Base-by-base conservation (phyloP, 2,329 filamentous ascomycete genomes). In the Pyricularia pennisetigena region DNA sequence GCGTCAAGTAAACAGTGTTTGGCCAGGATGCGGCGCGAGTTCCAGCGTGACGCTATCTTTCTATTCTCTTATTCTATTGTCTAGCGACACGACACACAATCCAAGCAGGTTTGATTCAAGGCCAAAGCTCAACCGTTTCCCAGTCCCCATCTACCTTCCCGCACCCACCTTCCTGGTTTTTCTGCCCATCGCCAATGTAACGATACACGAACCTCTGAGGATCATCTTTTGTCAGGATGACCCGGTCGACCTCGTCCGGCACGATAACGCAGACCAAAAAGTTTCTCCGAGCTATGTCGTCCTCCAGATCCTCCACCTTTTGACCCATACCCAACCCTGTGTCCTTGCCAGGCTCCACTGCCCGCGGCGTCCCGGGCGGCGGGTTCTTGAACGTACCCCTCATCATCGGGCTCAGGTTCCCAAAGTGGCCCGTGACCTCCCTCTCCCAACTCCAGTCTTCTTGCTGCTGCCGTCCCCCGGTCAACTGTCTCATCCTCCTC, bases 341-440 rank as follows among this genome's bases (percentile, higher is more conserved):
- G 14, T 80, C 72, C 76, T 82, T 74, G 69, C 76, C 76, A 71
- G 83, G 77, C 72, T 83, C 73, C 74, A 86, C 71, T 71, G 84
- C 78, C 73, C 90, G 75, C 65, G 88, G 83, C 70, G 82, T 81
- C 0, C 91, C 91, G 0, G 91, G 90, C 6, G 85, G 82, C 75
- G 95, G 85, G 75, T 90, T 88, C 78, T 87, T 89, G 77, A 93
- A 94, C 9, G 86, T 85, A 10, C 90, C 90, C 76, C 94, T 85
- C 88, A 97, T 93, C 0, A 82, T 81, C 7, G 94, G 94, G 72
- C 86, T 90, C 73, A 95, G 79, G 77, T 97, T 97, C 24, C 93
- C 94, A 85, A 97, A 98, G 76, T 95, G 92, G 65, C 87, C 91
- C 66, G 91, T 93, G 54, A 97, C 78, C 79, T 97, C 93, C 71